A percentile compares a stretch with the other conserved stretches of the same genome.
Evolutionary conservation across 306 rosid species (phyloP).

Genomic region (Castanea crenata): DNA sequence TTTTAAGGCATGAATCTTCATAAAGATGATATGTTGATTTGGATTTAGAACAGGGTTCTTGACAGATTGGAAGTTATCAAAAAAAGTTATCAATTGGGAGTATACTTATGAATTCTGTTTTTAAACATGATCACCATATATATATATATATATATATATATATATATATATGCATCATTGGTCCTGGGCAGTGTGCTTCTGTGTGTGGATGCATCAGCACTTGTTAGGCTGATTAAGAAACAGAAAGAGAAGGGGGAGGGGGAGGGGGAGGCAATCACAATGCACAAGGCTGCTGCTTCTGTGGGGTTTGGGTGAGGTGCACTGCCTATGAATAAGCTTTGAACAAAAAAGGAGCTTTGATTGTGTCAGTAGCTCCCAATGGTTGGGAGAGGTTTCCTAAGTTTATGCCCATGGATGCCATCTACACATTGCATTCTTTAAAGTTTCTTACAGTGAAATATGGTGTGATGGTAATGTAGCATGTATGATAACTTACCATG

Average conservation of each 20-base stretch:
- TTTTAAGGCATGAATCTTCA: too few species aligned
- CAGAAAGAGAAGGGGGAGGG: fast-evolving
- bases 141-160: not conserved
- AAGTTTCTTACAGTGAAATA: too few species aligned
- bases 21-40: not conserved
- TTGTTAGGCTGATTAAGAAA: not conserved
- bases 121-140: not conserved
- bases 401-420: too few species aligned
- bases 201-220: not conserved
- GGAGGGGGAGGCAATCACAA: too few species aligned
- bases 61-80: not conserved
- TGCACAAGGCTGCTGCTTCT: too few species aligned
- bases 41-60: not conserved
- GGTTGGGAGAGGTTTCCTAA: too few species aligned
- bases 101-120: not conserved
- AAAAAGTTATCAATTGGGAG: not conserved
- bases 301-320: too few species aligned
- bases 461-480: not conserved
- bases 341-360: not conserved
- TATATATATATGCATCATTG: not conserved
- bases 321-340: not conserved
- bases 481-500: not conserved
- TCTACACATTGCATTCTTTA: too few species aligned
- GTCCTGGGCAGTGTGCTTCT: not conserved
- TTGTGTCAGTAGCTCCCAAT: too few species aligned